Evolutionary conservation across 1,284 basidiomycete species (phyloP).

Genomic region (Grifola frondosa): DNA sequence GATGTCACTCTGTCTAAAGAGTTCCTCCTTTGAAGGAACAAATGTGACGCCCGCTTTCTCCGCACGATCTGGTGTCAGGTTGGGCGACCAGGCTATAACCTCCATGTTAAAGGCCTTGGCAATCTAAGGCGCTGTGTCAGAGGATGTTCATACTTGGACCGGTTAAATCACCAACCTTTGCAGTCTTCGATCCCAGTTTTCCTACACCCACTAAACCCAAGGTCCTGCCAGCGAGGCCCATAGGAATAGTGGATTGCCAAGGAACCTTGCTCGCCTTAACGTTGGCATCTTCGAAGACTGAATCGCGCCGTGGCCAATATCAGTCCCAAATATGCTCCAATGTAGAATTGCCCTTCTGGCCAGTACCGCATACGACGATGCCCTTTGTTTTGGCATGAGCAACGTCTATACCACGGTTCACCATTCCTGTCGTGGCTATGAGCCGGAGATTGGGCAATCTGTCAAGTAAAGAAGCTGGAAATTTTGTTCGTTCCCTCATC

Average conservation of each 20-base stretch:
- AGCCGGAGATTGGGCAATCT: conserved; percentile 57
- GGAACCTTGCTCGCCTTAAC: conserved; percentile 45
- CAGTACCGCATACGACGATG: conserved; percentile 58
- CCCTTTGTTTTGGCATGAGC: conserved; percentile 47
- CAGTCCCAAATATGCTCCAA: conserved; percentile 66
- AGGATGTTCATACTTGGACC: no score
- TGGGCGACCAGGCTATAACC: conserved; percentile 63
- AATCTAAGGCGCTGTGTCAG: conserved; percentile 37
- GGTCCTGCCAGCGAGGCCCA: conserved; percentile 53
- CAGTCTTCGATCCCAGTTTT: conserved; percentile 48
- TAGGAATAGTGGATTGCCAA: conserved; percentile 58
- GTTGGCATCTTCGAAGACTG: conserved; percentile 49
- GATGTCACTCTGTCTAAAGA: conserved; percentile 54
- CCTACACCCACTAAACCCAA: conserved; percentile 62
- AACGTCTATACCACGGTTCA: conserved; percentile 52
- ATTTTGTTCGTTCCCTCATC: conserved; percentile 68
- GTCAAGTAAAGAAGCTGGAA: conserved; percentile 48
- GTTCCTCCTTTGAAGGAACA: conserved; percentile 47
- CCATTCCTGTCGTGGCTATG: conserved; percentile 56
- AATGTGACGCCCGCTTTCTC: conserved; percentile 49
- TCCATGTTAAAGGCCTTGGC: conserved; percentile 60
- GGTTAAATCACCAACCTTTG: conserved; percentile 35
- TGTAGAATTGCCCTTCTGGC: conserved; percentile 44
- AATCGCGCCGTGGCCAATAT: conserved; percentile 55
- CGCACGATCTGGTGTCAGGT: conserved; percentile 59